Evolutionary conservation across 768 basidiomycete species (phyloP), one percentile per base, ranked within the genome.

Genomic region (Termitomyces sp.): DNA sequence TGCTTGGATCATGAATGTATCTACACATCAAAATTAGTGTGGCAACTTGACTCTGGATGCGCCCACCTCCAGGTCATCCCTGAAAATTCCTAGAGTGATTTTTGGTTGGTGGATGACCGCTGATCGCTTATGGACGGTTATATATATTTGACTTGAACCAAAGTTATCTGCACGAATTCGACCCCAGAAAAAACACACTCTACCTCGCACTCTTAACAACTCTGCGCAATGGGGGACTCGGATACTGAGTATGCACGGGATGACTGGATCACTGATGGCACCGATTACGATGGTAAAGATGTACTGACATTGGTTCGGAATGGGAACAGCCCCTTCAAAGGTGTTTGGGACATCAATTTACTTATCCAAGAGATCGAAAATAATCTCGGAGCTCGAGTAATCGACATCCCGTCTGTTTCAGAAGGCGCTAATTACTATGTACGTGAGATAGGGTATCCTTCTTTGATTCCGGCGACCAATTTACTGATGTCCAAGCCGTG

Each of bases 291-390:
- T 22, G 52, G 52, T 16, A 22, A 44, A 16, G 26, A 44, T 22
- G 10, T 54, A 32, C n/a, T 54, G 14, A 54, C 41, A 22, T 7
- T 54, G 30, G 41, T 54, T 41, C 52, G 41, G 13, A 22, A 44
- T 16, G 52, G 52, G 9, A 43, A 44, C 13, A 54, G 41, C 30
- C 52, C 41, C 22, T 44, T 44, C 13, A 33, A 18, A n/a, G n/a
- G n/a, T n/a, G n/a, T n/a, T 9, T 54, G 41, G 52, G 41, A 54
- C 22, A 38, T 44, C 16, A 10, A 53, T 10, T 20, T 53, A 28
- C 40, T 53, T 3, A 53, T 53, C n/a, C 18, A 43, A 13, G 52
- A 53, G 28, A 44, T 44, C n/a, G 50, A 8, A 65, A 52, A 1
- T 59, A 32, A 56, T 14, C 35, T 56, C n/a, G 32, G 24, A 24